Evolutionary conservation across 768 basidiomycete species (phyloP).

Genomic region (Holtermannia corniformis): DNA sequence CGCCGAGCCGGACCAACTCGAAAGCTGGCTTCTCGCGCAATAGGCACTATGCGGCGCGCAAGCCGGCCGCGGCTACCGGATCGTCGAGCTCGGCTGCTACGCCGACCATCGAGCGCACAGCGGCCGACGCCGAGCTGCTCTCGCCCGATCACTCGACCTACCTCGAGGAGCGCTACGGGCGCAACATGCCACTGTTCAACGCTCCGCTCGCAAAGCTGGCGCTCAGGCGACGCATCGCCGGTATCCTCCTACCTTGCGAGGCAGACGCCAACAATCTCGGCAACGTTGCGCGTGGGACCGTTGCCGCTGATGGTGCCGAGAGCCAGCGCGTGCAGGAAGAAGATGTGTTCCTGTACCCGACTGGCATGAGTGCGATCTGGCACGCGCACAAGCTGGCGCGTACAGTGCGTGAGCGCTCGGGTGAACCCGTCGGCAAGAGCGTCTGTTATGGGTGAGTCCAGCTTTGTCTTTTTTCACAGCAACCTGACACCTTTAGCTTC

Average conservation of each 20-base stretch:
- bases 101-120: constrained; percentile 52
- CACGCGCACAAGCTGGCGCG: constrained; percentile 64
- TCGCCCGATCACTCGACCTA: constrained; percentile 60
- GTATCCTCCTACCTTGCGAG: constrained; percentile 62
- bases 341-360: constrained; percentile 78
- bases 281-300: constrained; percentile 29
- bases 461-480: neutral
- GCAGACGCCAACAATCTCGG: constrained; percentile 39
- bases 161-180: constrained; percentile 88
- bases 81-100: constrained; percentile 37
- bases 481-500: constrained; percentile 53
- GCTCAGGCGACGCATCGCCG: constrained; percentile 78
- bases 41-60: constrained; percentile 34
- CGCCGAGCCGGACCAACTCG: neutral
- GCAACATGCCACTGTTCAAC: constrained; percentile 67
- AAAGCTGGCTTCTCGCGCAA: constrained; percentile 30
- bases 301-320: constrained; percentile 13
- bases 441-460: constrained; percentile 79
- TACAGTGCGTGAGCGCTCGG: constrained; percentile 44
- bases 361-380: constrained; percentile 94
- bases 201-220: constrained; percentile 76
- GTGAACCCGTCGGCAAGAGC: constrained; percentile 55
- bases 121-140: constrained; percentile 52
- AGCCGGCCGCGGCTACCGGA: constrained; percentile 8
- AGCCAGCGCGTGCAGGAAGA: constrained; percentile 58